Base-by-base conservation (phyloP, 208 protist genomes). In the Trypanosoma cruzi region DNA sequence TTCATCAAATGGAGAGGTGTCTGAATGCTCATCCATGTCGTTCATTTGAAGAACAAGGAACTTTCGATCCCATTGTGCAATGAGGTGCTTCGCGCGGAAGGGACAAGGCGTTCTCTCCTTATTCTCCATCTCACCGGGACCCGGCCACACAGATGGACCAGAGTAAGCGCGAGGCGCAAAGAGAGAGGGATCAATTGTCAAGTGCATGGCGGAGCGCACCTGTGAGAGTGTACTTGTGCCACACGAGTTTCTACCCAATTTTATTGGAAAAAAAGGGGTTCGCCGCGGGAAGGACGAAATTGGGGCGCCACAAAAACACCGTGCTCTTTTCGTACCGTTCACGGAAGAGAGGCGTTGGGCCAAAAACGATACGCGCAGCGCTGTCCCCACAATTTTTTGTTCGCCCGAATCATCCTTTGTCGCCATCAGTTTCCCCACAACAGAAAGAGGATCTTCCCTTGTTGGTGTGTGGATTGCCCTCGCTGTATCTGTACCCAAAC, bases 11-110 rank as follows among this genome's bases (percentile, higher is more conserved):
- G 1, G 29, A 52, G 31, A 52, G 36, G 3, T 20, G 53, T 28
- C 26, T 31, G 20, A 4, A 32, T 64, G 13, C 14, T 6, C 52
- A 20, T 14, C 18, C 31, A 16, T 32, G 18, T 69, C 46, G 31
- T 31, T 32, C 46, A 49, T 44, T 31, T 70, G 11, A 49, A 75
- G 49, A 58, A 75, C 31, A 48, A 75, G 29, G 53, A 75, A 75
- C 48, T 75, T 75, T 16, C 31, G 14, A 31, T 75, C 63, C 71
- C 71, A 75, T 31, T 75, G 71, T 18, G 55, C 63, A 42, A 70
- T 44, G 58, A 75, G 62, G n/a, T 75, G 54, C 31, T 46, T 31
- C 28, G 37, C 61, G 29, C 55, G 36, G 60, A 75, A 75, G 1
- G 69, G 69, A 26, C 40, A 75, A 34, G 18, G 16, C 18, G 34